Evolutionary conservation across 1,139 yeast species (phyloP), one percentile per base, ranked within the genome.

Genomic region (Geotrichum citri-aurantii): DNA sequence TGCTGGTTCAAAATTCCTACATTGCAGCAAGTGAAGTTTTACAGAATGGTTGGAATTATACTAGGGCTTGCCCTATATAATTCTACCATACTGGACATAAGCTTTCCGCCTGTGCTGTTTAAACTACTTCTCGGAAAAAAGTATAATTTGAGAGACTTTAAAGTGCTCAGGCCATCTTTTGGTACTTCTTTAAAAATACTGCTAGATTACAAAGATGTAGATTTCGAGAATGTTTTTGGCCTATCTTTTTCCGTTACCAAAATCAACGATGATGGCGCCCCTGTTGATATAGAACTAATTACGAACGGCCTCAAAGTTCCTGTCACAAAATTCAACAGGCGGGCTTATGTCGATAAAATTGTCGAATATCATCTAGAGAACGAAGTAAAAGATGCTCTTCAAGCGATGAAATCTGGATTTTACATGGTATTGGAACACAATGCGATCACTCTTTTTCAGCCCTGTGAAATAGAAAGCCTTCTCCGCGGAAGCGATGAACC

Each of bases 21-120:
- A 54, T 69, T 69, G 14, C 78, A 79, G 59, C 69, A 79, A 8
- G 57, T 67, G 33, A 86, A 82, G 60, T 77, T 80, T 66, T 92
- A 86, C 71, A 86, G 83, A 68, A 75, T 90, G 51, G 85, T 91
- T 59, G 98, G 98, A 0, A 88, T 89, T 0, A 85, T 90, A 0
- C 73, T 93, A 52, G 98, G 97, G 0, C 78, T 93, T 66, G 97
- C 98, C 0, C 84, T 93, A 50, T 91, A 89, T 71, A 93, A 93
- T 71, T 88, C 96, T 0, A 87, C 93, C 0, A 90, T 92, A 53
- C 75, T 93, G 54, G 96, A 91, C 68, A 75, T 91, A 57, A 81
- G 81, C 55, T 83, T 93, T 62, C 97, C 98, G 0, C 75, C 77
- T 48, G 88, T 88, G 0, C 72, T 91, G 54, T 93, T 87, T 73